Conservation (phyloP, 2,329 filamentous ascomycete species). For the Purpureocillium takamizusanense region DNA sequence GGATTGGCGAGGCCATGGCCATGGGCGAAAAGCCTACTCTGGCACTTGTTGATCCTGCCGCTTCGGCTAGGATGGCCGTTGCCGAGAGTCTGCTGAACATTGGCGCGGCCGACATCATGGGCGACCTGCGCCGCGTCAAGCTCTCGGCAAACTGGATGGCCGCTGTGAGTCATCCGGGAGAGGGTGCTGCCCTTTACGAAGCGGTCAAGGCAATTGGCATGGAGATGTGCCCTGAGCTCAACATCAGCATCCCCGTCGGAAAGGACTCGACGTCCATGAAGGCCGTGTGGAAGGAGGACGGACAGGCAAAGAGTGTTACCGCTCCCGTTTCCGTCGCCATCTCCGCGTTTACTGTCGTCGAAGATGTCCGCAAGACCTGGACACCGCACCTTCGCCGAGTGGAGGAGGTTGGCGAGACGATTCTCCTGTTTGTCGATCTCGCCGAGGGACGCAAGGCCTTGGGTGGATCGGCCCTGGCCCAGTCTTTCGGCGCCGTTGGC, state of each 20-base stretch:
- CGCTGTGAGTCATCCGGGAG: slow-evolving; percentile 84
- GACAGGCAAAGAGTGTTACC: slow-evolving; percentile 73
- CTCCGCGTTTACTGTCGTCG: slow-evolving; percentile 79
- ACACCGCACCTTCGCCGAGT: slow-evolving; percentile 76
- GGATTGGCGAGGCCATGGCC: slow-evolving; percentile 89
- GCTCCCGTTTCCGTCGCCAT: slow-evolving; percentile 87
- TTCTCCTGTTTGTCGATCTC: slow-evolving; percentile 86
- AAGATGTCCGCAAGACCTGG: slow-evolving; percentile 81
- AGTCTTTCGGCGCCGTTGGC: slow-evolving; percentile 80
- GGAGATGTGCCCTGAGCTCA: slow-evolving; percentile 84
- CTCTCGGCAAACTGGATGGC: slow-evolving; percentile 99
- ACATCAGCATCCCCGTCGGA: slow-evolving; percentile 88
- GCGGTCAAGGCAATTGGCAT: slow-evolving; percentile 89
- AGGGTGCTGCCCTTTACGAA: slow-evolving; percentile 86
- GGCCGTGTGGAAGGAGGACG: slow-evolving; percentile 78
- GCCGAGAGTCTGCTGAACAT: slow-evolving; percentile 91
- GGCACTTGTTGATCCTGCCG: slow-evolving; percentile 79
- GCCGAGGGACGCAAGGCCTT: slow-evolving; percentile 71
- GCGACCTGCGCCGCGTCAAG: slow-evolving; percentile 69
- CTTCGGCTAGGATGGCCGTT: slow-evolving; percentile 93
- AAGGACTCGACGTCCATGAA: slow-evolving; percentile 99
- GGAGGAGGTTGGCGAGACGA: slow-evolving; percentile 81
- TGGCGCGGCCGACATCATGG: slow-evolving; percentile 63
- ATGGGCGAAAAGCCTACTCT: slow-evolving; percentile 90
- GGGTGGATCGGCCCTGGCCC: slow-evolving; percentile 84